A percentile compares a stretch with the other conserved stretches of the same genome.
Conservation (phyloP, 169 alveolate genomes). For the Pseudocohnilembus persalinus region DNA sequence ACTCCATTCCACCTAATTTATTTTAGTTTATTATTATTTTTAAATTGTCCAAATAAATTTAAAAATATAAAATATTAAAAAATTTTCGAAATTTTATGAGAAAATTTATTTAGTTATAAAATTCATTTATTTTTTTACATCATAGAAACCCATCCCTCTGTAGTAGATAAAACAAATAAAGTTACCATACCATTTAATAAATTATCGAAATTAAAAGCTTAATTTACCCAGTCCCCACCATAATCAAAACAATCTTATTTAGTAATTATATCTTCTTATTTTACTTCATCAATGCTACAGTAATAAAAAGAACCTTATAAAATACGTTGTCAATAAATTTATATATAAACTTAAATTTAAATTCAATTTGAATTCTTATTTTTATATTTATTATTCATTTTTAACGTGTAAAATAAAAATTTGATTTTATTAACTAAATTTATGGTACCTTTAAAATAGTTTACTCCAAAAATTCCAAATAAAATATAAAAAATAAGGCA, state of each 20-base stretch:
- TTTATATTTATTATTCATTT: neutral
- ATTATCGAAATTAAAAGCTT: constrained; percentile 29
- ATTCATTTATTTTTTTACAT: neutral
- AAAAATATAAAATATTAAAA: neutral
- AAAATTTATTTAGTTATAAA: neutral
- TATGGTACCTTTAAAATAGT: constrained; percentile 63
- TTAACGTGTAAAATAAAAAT: neutral
- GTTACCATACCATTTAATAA: constrained; percentile 1
- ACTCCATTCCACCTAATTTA: neutral
- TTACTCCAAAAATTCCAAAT: constrained; percentile 81
- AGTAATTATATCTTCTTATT: neutral
- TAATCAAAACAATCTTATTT: neutral
- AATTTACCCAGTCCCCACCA: constrained; percentile 16
- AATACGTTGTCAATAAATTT: neutral
- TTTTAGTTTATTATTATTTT: neutral
- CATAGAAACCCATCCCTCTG: constrained; percentile 33
- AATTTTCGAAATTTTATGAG: neutral
- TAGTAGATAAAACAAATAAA: constrained; percentile 19
- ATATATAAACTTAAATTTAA: neutral
- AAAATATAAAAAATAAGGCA: constrained; percentile 66
- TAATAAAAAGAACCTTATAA: neutral
- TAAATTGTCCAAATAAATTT: neutral
- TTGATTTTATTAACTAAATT: constrained; percentile 58
- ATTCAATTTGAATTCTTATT: neutral
- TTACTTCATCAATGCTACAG: neutral